Percentiles rank a stretch among this genome's conserved stretches.
These are phyloP conservation scores for Diaporthe amygdali DNA, from an alignment of 2,329 filamentous ascomycete genomes.

Conservation along the genomic window DNA sequence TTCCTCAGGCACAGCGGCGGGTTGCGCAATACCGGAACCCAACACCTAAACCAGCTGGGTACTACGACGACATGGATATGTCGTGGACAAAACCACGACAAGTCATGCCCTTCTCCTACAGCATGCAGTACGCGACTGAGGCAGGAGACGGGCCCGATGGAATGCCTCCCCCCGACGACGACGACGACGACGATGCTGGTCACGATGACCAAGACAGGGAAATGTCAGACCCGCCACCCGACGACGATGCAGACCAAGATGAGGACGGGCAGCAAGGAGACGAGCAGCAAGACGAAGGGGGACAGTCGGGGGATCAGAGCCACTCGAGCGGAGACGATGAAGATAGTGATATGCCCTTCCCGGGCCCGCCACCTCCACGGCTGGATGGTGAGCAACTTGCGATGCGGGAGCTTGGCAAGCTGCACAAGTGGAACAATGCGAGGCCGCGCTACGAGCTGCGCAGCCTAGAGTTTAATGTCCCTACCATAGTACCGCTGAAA, in stretches of 20 bases:
- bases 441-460: conserved; percentile 3
- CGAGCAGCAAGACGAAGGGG: neutral
- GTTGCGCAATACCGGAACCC: neutral
- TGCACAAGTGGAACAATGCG: conserved; percentile 1
- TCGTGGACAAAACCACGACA: neutral
- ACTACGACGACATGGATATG: neutral
- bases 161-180: neutral
- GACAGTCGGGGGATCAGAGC: neutral
- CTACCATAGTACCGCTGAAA: neutral
- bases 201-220: neutral
- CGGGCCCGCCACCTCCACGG: neutral
- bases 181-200: neutral
- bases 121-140: neutral
- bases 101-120: neutral
- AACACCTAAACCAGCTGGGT: neutral
- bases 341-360: neutral
- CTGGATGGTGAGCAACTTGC: neutral
- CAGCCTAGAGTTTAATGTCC: neutral
- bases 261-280: neutral
- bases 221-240: neutral
- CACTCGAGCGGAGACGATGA: too few relatives aligned
- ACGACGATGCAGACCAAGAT: neutral
- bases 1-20: neutral
- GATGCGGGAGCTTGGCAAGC: neutral
- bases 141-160: neutral